phyloP scores from a whole-genome alignment of 345 rosid genomes.

The Camelina laxa region DNA sequence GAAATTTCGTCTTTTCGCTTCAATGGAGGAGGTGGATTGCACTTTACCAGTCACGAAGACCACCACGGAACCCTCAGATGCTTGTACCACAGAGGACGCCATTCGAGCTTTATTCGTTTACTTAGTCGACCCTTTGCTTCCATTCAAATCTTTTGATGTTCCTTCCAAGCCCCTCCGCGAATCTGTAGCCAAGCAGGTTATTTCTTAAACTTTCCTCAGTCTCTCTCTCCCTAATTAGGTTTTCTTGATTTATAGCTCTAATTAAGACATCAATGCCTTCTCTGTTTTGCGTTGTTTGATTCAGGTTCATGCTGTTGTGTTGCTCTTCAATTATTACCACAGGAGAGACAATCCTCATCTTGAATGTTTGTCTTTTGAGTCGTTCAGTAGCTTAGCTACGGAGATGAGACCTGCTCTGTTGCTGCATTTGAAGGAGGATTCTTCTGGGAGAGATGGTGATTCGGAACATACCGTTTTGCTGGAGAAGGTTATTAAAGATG shows the following conservation, averaged over 20 bases:
- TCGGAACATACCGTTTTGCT: slow-evolving; percentile 54
- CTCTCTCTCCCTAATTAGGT: neutral
- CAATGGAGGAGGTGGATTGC: slow-evolving; percentile 24
- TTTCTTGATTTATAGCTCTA: neutral
- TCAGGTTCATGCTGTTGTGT: slow-evolving; percentile 76
- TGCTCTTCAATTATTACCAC: slow-evolving; percentile 76
- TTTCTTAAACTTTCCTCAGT: neutral
- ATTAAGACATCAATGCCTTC: neutral
- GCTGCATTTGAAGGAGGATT: slow-evolving; percentile 50
- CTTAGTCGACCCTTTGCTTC: slow-evolving; percentile 78
- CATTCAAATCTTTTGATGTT: slow-evolving; percentile 42
- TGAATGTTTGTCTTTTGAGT: slow-evolving; percentile 56
- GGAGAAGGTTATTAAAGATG: slow-evolving; percentile 67
- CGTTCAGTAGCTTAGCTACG: slow-evolving; percentile 68
- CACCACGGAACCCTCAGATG: slow-evolving; percentile 43
- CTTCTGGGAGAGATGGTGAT: slow-evolving; percentile 45
- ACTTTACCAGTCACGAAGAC: slow-evolving; percentile 11
- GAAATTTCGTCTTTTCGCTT: neutral
- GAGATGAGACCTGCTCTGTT: slow-evolving; percentile 56
- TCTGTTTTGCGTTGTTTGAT: slow-evolving; percentile 25
- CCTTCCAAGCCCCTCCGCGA: slow-evolving; percentile 54
- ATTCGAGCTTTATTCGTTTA: slow-evolving; percentile 55
- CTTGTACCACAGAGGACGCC: slow-evolving; percentile 76
- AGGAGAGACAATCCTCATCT: slow-evolving; percentile 60
- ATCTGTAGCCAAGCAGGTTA: slow-evolving; percentile 76